Conservation (phyloP, 352 stramenopile species). For the Phytopythium helicoides region DNA sequence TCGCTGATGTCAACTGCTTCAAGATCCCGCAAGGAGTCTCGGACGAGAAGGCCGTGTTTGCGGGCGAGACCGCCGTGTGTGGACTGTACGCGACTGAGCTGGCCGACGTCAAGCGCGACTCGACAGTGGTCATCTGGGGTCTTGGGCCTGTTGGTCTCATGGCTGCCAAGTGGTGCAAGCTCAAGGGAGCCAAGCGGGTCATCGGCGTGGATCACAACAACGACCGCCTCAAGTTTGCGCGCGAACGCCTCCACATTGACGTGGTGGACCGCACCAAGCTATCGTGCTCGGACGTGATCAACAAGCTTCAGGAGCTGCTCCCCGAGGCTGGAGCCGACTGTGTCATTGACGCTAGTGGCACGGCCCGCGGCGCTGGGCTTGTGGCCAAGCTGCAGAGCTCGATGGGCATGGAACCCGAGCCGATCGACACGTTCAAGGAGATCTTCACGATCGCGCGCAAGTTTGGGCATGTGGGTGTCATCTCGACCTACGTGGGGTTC, state of each 20-base stretch:
- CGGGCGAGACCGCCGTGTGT: conserved; percentile 51
- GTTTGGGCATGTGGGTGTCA: conserved; percentile 51
- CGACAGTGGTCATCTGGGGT: conserved; percentile 68
- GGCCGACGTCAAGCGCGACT: conserved; percentile 39
- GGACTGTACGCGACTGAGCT: conserved; percentile 62
- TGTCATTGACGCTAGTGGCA: conserved; percentile 52
- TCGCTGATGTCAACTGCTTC: conserved; percentile 69
- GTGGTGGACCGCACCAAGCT: conserved; percentile 53
- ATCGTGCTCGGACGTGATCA: conserved; percentile 41
- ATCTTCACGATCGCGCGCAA: conserved; percentile 56
- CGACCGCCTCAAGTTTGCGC: conserved; percentile 53
- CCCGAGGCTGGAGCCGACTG: conserved; percentile 49
- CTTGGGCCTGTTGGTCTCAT: conserved; percentile 59
- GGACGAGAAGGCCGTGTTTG: conserved; percentile 68
- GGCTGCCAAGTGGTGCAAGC: conserved; percentile 55
- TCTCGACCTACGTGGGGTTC: conserved; percentile 48
- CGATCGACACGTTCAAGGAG: conserved; percentile 58
- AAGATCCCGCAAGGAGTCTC: conserved; percentile 47
- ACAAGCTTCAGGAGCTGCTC: conserved; percentile 48
- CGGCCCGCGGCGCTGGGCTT: conserved; percentile 28
- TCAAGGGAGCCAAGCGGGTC: conserved; percentile 59
- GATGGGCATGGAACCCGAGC: conserved; percentile 47
- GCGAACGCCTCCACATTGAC: conserved; percentile 60
- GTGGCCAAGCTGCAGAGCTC: conserved; percentile 42
- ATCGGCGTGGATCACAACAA: conserved; percentile 49